These are phyloP conservation scores for Cymbopogon flexuosus DNA, from an alignment of 202 grass and related monocot genomes.

Conservation along the genomic window DNA sequence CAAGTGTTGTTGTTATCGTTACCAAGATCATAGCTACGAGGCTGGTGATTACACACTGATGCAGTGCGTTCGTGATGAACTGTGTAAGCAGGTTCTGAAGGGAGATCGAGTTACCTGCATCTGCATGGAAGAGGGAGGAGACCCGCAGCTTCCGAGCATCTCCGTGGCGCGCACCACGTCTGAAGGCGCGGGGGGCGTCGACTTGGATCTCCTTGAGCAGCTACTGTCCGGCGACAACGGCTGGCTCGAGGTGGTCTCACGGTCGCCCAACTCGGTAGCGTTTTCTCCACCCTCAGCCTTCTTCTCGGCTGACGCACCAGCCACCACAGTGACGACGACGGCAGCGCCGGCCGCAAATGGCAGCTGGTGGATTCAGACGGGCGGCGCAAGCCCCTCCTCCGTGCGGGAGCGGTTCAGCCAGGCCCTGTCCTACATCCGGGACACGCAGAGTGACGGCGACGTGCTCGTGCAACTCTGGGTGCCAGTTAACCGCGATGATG, in stretches of 20 bases:
- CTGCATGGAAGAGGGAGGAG: constrained; percentile 61
- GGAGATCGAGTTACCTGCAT: constrained; percentile 50
- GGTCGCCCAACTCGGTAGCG: constrained; percentile 40
- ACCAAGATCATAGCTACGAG: neutral
- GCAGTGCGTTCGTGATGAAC: constrained; percentile 22
- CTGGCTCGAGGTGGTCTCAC: constrained; percentile 64
- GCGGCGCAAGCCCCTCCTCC: constrained; percentile 22
- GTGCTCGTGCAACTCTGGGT: constrained; percentile 92
- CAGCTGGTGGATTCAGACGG: constrained; percentile 36
- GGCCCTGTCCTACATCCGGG: constrained; percentile 52
- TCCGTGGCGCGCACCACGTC: constrained; percentile 37
- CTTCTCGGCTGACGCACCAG: constrained; percentile 35
- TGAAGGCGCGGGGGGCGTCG: constrained; percentile 34
- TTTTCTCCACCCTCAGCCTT: constrained; percentile 33
- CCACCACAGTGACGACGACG: constrained; percentile 19
- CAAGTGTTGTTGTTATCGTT: constrained; percentile 12
- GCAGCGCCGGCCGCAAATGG: constrained; percentile 6
- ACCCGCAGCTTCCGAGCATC: constrained; percentile 32
- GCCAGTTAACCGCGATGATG: constrained; percentile 45
- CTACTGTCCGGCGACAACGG: constrained; percentile 59
- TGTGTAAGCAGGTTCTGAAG: constrained; percentile 53
- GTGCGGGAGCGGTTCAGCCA: constrained; percentile 55
- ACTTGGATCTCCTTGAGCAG: constrained; percentile 80
- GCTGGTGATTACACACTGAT: constrained; percentile 13
- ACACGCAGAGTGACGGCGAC: constrained; percentile 49